Evolutionary conservation across 805 yeast genomes (phyloP).

Genomic region (Saturnispora saitoi): DNA sequence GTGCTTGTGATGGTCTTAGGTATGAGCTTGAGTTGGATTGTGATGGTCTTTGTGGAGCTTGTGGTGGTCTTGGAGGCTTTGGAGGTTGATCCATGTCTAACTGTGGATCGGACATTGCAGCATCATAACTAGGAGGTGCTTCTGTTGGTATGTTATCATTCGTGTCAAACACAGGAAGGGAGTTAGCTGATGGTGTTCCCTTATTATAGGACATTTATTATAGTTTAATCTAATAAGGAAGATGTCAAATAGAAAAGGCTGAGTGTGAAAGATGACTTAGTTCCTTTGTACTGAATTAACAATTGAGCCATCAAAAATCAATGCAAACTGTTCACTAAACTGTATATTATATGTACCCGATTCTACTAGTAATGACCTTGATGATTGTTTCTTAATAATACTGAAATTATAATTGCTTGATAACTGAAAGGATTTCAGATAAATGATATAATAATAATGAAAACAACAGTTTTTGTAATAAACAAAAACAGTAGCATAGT

Average conservation of each 20-base stretch:
- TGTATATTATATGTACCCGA: no score
- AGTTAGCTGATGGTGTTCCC: slow-evolving; percentile 7
- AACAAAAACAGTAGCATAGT: no score
- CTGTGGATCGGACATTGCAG: slow-evolving; percentile 24
- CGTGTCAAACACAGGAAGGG: slow-evolving; percentile 11
- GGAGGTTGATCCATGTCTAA: slow-evolving; percentile 2
- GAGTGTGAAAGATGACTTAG: background rate
- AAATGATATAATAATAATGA: no score
- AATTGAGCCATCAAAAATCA: no score
- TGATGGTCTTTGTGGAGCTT: slow-evolving; percentile 5
- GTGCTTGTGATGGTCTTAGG: slow-evolving; percentile 1
- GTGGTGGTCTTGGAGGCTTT: slow-evolving; percentile 1
- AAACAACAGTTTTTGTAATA: no score
- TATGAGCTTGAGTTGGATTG: slow-evolving; percentile 6
- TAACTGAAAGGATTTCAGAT: no score
- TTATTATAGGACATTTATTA: background rate
- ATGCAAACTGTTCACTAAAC: no score
- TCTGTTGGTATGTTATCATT: slow-evolving; percentile 15
- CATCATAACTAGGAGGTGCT: slow-evolving; percentile 42
- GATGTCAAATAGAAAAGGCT: background rate
- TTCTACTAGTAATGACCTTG: no score
- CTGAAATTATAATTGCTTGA: no score
- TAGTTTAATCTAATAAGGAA: background rate
- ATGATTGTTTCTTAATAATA: no score
- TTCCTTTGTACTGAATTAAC: no score